These are phyloP conservation scores for Collybiopsis luxurians DNA, from an alignment of 768 basidiomycete species.

Conservation along the genomic window DNA sequence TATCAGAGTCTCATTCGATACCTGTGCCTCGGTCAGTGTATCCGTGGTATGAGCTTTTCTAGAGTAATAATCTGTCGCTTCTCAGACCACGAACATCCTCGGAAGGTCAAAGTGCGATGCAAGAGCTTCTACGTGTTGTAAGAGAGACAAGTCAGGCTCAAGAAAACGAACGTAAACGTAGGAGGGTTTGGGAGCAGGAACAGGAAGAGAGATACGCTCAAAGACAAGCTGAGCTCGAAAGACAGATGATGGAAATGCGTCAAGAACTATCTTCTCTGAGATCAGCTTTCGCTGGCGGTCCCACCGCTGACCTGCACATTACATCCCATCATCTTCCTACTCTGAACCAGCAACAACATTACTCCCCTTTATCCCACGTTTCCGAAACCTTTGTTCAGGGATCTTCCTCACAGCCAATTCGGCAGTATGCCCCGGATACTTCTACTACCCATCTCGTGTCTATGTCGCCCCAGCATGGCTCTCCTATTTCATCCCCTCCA, in stretches of 20 bases:
- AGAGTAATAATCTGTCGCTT: background rate
- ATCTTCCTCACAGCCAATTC: slow-evolving; percentile 28
- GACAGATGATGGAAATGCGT: slow-evolving; percentile 51
- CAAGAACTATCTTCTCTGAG: slow-evolving; percentile 49
- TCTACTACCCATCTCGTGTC: slow-evolving; percentile 20
- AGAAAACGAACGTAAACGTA: slow-evolving; percentile 56
- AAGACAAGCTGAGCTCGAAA: slow-evolving; percentile 58
- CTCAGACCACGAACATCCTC: slow-evolving; percentile 26
- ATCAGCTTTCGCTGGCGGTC: slow-evolving; percentile 26
- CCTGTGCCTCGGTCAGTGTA: slow-evolving; percentile 36
- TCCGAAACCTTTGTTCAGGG: slow-evolving; percentile 36
- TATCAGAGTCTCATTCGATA: slow-evolving; percentile 40
- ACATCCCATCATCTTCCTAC: background rate
- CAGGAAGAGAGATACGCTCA: slow-evolving; percentile 59
- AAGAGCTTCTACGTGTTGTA: slow-evolving; percentile 60
- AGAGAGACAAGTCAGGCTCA: slow-evolving; percentile 57
- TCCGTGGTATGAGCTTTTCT: no score
- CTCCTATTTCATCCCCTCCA: background rate
- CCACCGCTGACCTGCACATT: slow-evolving; percentile 19
- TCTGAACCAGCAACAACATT: background rate
- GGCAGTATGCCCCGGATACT: slow-evolving; percentile 12
- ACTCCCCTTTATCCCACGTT: slow-evolving; percentile 31
- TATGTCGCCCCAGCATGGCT: slow-evolving; percentile 19
- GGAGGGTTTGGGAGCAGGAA: slow-evolving; percentile 66
- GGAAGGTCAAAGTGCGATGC: slow-evolving; percentile 43